Conservation (phyloP, 2,329 filamentous ascomycete genomes). For the Ambrosiella xylebori region DNA sequence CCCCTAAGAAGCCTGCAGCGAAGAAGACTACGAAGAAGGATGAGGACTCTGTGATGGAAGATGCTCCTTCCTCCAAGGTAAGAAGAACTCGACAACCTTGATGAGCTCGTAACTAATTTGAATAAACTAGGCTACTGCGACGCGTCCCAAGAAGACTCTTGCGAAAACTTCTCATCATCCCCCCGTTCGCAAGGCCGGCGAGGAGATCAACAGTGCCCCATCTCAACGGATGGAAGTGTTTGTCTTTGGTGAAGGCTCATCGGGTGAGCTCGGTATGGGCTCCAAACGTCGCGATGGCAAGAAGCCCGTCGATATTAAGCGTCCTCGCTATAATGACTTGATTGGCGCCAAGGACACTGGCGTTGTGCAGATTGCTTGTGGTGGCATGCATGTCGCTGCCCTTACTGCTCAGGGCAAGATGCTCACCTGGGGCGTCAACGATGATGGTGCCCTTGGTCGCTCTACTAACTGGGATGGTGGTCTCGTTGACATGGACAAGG, state of each 20-base stretch:
- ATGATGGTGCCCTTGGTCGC: constrained; percentile 64
- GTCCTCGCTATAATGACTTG: constrained; percentile 64
- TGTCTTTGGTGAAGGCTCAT: constrained; percentile 63
- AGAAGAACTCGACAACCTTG: constrained; percentile 7
- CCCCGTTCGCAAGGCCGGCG: constrained; percentile 30
- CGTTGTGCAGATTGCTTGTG: constrained; percentile 59
- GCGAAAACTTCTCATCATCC: constrained; percentile 12
- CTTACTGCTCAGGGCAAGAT: constrained; percentile 68
- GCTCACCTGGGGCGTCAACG: constrained; percentile 75
- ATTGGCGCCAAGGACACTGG: constrained; percentile 42
- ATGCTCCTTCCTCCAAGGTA: constrained; percentile 12
- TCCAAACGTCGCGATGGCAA: constrained; percentile 43
- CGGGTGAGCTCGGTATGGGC: constrained; percentile 70
- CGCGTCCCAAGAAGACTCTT: constrained; percentile 25
- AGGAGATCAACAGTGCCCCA: constrained; percentile 52
- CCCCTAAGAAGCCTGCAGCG: constrained; percentile 14
- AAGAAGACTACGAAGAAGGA: neutral
- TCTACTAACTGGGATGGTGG: constrained; percentile 54
- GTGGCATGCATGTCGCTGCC: constrained; percentile 67
- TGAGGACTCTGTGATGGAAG: constrained; percentile 12
- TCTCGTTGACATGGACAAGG: constrained; percentile 37
- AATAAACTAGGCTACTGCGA: constrained; percentile 8
- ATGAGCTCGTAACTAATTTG: neutral
- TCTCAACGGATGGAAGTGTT: constrained; percentile 52
- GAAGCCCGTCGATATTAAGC: constrained; percentile 58